Evolutionary conservation across 2,329 filamentous ascomycete genomes (phyloP), one percentile per base, ranked within the genome.

Genomic region (Drechslerella coelobrocha): DNA sequence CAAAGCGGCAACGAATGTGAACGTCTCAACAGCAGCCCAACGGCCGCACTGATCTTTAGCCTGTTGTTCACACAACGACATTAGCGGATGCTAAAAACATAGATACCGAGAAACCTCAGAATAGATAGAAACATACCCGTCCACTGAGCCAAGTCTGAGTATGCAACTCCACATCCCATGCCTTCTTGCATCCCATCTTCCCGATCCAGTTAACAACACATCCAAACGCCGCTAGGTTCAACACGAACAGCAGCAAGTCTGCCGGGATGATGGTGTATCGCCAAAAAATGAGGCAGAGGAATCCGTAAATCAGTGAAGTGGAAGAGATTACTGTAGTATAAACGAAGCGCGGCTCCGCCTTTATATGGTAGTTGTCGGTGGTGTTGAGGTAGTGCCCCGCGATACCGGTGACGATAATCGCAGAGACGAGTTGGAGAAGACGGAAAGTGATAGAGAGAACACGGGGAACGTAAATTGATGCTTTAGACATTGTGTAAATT

Each of bases 1-100:
- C 21, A 62, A n/a, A 5, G 66, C 53, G 34, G 37, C 52, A 9
- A 71, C 59, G 37, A 71, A 71, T 1, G 66, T 71, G 54, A 71
- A 71, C 19, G 66, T 71, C 48, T 71, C 66, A 60, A 71, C 59
- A 14, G 66, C 66, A 45, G 59, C 66, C 59, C 59, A 71, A 17
- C 66, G 45, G 2, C 37, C 29, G 17, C 66, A 71, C 14, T 71
- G 66, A 51, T 71, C 66, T n/a, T 71, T 71, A 2, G 59, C n/a
- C 66, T 71, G 43, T 29, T 3, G 48, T 23, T 6, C 26, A 52
- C 7, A 43, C 24, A 10, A 31, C 14, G 2, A 52, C 41, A 19
- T 54, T 39, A 39, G 50, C 48, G 34, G 23, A 10, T 19, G 21
- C 19, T 2, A 5, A 7, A 10, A 23, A 31, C 12, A 31, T 7